A percentile compares a stretch with the other conserved stretches of the same genome.
Evolutionary conservation across 352 stramenopile genomes (phyloP).

Genomic region (Blastocystis sp.): DNA sequence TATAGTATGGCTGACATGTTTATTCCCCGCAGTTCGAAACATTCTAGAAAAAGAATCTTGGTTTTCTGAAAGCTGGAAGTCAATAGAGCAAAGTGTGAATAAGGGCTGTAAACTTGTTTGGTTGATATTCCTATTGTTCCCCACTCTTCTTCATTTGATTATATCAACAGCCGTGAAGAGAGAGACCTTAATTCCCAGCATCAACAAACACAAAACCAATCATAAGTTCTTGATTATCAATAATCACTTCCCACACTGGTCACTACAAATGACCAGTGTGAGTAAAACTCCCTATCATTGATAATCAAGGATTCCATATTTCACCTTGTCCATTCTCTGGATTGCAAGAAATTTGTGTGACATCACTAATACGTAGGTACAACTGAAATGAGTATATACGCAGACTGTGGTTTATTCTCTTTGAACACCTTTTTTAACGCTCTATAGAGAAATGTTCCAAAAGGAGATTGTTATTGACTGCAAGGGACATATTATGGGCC

Average conservation of each 20-base stretch:
- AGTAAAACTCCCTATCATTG: not conserved
- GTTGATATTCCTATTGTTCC: not conserved
- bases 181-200: not conserved
- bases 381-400: not conserved
- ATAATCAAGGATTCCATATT: conserved; percentile 11
- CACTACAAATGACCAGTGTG: not conserved
- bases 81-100: not conserved
- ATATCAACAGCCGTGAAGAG: not conserved
- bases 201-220: not conserved
- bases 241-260: not conserved
- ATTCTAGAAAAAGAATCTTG: not conserved
- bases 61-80: not conserved
- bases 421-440: not conserved
- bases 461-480: conserved; percentile 94
- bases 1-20: not conserved
- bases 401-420: not conserved
- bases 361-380: not conserved
- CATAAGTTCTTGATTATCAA: not conserved
- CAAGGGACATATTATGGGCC: conserved; percentile 93
- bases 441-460: conserved; percentile 73
- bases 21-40: not conserved
- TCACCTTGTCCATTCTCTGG: not conserved
- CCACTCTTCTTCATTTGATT: not conserved
- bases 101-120: not conserved
- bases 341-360: conserved; percentile 32